Evolutionary conservation across 257 asterid genomes (phyloP).

Genomic region (Solanum corneliomulleri): DNA sequence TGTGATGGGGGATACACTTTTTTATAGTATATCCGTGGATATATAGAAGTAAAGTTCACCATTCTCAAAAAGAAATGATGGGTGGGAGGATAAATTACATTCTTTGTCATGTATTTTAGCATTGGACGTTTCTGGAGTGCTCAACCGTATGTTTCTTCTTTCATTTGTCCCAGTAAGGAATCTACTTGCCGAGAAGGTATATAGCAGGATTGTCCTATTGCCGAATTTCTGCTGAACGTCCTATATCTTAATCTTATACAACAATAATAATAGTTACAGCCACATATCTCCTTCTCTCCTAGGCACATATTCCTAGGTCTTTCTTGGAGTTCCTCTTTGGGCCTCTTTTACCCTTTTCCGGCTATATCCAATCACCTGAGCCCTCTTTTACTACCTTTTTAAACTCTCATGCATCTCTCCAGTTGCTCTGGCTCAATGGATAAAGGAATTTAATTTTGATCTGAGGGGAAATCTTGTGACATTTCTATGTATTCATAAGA

Average conservation of each 20-base stretch:
- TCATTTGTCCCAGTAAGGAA: background rate
- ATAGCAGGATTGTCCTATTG: background rate
- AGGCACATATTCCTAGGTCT: background rate
- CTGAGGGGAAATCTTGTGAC: background rate
- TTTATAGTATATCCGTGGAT: no score
- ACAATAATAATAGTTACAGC: background rate
- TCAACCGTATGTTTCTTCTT: background rate
- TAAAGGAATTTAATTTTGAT: background rate
- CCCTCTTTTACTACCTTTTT: background rate
- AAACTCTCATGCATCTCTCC: background rate
- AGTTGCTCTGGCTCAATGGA: background rate
- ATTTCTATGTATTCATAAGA: background rate
- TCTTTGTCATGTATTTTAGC: background rate
- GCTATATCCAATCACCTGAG: background rate
- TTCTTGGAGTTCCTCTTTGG: background rate
- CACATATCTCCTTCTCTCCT: background rate
- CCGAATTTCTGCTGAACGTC: background rate
- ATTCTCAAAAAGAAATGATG: no score
- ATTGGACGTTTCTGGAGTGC: background rate
- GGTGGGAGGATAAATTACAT: background rate
- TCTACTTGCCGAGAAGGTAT: background rate
- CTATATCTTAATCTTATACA: background rate
- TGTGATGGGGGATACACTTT: no score
- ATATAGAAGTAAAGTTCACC: no score
- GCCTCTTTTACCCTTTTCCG: background rate